Evolutionary conservation across 768 basidiomycete genomes (phyloP).

Genomic region (Suillus bovinus): DNA sequence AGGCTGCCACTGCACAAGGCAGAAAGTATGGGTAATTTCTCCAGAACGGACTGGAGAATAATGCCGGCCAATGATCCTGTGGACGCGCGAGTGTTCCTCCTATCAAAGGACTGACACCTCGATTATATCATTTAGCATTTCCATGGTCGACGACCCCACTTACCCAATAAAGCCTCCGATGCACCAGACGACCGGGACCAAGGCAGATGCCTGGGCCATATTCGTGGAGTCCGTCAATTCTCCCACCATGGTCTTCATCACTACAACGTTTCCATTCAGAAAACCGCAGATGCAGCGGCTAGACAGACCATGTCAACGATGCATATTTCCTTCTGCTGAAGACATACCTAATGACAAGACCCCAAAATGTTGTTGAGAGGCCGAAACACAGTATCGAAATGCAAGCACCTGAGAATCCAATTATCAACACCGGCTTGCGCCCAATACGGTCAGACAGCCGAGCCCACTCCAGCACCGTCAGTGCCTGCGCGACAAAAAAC

Average conservation of each 20-base stretch:
- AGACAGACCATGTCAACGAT: neutral
- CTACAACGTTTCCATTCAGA: conserved; percentile 44
- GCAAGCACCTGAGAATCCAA: conserved; percentile 51
- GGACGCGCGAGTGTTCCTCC: conserved; percentile 58
- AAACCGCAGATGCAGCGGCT: conserved; percentile 38
- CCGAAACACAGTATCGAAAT: conserved; percentile 62
- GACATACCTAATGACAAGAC: conserved; percentile 54
- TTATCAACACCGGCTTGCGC: conserved; percentile 58
- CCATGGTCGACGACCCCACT: conserved; percentile 2
- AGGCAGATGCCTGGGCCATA: conserved; percentile 36
- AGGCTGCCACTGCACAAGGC: conserved; percentile 30
- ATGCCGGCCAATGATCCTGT: conserved; percentile 51
- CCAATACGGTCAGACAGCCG: conserved; percentile 59
- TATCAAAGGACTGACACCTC: conserved; percentile 56
- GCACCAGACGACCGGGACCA: conserved; percentile 29
- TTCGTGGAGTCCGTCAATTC: conserved; percentile 50
- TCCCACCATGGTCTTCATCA: conserved; percentile 72
- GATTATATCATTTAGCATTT: neutral
- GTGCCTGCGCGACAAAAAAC: conserved; percentile 59
- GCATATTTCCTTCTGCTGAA: neutral
- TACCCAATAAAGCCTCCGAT: conserved; percentile 38
- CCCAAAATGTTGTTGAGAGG: conserved; percentile 54
- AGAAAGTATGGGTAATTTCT: conserved; percentile 38
- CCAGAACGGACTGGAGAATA: conserved; percentile 45
- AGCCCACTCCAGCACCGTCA: conserved; percentile 64